These are phyloP conservation scores for Ulmus americana DNA, from an alignment of 331 rosid genomes.

Conservation along the genomic window DNA sequence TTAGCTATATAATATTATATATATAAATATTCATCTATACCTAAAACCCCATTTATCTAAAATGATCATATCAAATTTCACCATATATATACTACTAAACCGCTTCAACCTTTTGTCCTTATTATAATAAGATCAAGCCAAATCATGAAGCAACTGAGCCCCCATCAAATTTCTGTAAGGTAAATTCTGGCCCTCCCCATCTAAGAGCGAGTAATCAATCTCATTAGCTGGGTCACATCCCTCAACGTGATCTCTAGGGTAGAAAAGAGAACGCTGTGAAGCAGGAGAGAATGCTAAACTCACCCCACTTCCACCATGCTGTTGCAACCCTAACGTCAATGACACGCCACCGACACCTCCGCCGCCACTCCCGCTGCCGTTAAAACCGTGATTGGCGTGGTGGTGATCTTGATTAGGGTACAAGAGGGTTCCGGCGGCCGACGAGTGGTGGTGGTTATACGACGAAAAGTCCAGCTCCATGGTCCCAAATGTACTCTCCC, in stretches of 20 bases:
- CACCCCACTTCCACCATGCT: constrained; percentile 63
- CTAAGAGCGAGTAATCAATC: constrained; percentile 81
- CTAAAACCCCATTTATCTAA: background rate
- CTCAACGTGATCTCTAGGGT: constrained; percentile 68
- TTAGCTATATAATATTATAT: constrained; percentile 22
- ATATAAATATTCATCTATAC: background rate
- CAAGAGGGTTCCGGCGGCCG: constrained; percentile 32
- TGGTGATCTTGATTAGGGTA: constrained; percentile 16
- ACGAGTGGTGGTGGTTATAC: constrained; percentile 30
- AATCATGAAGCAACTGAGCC: constrained; percentile 81
- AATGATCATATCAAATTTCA: no score
- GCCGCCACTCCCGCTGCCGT: constrained; percentile 27
- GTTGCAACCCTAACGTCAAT: constrained; percentile 92
- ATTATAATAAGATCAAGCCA: constrained; percentile 38
- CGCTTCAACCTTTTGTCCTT: background rate
- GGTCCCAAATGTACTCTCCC: constrained; percentile 44
- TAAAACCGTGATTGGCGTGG: constrained; percentile 27
- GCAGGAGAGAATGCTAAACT: constrained; percentile 59
- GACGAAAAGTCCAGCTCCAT: constrained; percentile 72
- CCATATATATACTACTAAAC: no score
- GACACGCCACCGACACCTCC: constrained; percentile 44
- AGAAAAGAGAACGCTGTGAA: constrained; percentile 51
- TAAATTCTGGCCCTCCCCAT: constrained; percentile 70
- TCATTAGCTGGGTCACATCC: constrained; percentile 36
- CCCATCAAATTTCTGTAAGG: constrained; percentile 92